Base-by-base conservation (phyloP, 176 grass and related monocot genomes). In the barley (Hordeum vulgare) region DNA sequence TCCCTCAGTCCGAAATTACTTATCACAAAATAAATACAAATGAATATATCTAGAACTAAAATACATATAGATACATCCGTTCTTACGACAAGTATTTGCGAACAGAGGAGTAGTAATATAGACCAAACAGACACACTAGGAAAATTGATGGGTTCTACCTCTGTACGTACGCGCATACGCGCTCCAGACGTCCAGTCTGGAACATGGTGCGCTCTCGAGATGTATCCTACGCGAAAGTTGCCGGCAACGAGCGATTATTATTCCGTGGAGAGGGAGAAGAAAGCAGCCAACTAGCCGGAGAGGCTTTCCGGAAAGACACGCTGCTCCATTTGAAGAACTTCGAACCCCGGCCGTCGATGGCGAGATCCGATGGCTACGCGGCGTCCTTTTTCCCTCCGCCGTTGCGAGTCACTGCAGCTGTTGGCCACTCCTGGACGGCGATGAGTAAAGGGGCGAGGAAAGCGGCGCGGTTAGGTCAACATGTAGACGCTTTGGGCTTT, bases 391-490 rank as follows among this genome's bases (percentile, higher is more conserved):
- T 5, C 44, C 44, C 44, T 47, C 42, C 42, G 42, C 4, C 12
- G 45, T 49, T 2, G 45, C 45, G 31, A 33, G 31, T 51, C 15
- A 15, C 54, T 23, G 18, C 54, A 58, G 80, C 64, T 83, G 73
- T 51, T 83, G 79, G 63, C 21, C 33, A 61, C n/a, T 76, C 62
- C 53, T 82, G 37, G 21, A 21, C 49, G 49, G 49, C 3, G 42
- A 25, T 36, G 77, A 67, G 21, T 51, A 17, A 77, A 61, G 31
- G 36, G 28, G 23, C n/a, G 15, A 73, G 39, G 25, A 83, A 88
- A 78, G 80, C 54, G 40, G 27, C 18, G 21, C 24, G 62, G 86
- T 59, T 83, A 79, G 86, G 86, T 84, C 69, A 40, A 39, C 24
- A 77, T 74, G 47, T 49, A 49, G 6, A 79, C 17, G 81, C 86